Evolutionary conservation across 164 flowering plant species (phyloP), one percentile per base, ranked within the genome.

Genomic region (Euptelea pleiosperma): DNA sequence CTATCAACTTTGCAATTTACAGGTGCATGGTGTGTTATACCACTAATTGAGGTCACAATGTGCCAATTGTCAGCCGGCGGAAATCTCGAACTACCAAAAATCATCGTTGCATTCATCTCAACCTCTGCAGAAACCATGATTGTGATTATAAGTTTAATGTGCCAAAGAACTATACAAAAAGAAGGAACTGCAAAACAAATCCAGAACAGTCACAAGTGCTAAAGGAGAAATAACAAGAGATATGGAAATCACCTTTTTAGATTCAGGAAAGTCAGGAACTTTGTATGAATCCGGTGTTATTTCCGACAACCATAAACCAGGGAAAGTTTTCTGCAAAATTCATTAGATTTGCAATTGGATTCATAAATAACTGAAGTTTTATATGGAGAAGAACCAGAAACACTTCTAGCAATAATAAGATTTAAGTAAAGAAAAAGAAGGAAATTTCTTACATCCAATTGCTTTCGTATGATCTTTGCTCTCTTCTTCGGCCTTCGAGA

Each of bases 401-500:
- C n/a, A n/a, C n/a, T n/a, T n/a, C n/a, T n/a, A n/a, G n/a, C n/a
- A n/a, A n/a, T n/a, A n/a, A n/a, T n/a, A n/a, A n/a, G n/a, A n/a
- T n/a, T n/a, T n/a, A 25, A 62, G 0, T 19, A 42, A 55, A 45
- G 15, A 3, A 29, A 42, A 34, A 14, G 3, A 19, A 26, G 33
- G 22, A 33, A 44, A 37, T 19, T 24, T 54, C 81, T 78, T 75
- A 86, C 96, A 75, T 86, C 89, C 42, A 84, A 14, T 63, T 77
- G 64, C 53, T 67, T 80, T 80, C 80, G 93, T 6, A 80, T 65
- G 44, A 6, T 60, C 47, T 63, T 81, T 0, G 75, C 41, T 49
- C 86, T 72, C 77, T 81, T 89, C 81, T 77, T 84, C 1, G 98
- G 96, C 67, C 91, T 54, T 34, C 96, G 67, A 11, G 84, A 68